These are phyloP conservation scores for Primulina eburnea DNA, from an alignment of 257 asterid genomes.

Conservation along the genomic window DNA sequence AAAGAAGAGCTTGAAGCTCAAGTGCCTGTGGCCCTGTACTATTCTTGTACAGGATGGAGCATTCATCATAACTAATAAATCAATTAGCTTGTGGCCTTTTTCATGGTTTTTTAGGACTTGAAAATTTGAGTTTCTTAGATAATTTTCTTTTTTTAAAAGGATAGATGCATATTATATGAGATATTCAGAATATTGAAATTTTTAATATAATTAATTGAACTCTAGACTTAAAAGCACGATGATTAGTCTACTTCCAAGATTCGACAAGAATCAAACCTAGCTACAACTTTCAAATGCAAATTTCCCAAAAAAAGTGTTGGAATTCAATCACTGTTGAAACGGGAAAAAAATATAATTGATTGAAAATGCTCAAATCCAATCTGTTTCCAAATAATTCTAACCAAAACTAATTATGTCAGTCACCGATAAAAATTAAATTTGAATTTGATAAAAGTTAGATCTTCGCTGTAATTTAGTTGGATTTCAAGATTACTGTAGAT, in stretches of 20 bases:
- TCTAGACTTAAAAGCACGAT: no score
- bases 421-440: background rate
- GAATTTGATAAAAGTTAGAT: no score
- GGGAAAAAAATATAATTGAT: no score
- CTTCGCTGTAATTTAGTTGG: no score
- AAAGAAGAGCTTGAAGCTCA: slow-evolving; percentile 2
- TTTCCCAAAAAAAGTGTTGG: background rate
- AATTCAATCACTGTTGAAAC: background rate
- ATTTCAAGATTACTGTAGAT: no score
- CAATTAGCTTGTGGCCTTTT: background rate
- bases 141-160: no score
- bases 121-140: no score
- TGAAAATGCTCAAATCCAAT: background rate
- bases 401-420: background rate
- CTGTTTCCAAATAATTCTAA: background rate
- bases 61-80: no score
- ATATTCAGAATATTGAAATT: no score
- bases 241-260: background rate
- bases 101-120: background rate
- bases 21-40: background rate
- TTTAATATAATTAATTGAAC: no score
- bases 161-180: no score
- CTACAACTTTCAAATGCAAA: background rate
- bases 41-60: background rate
- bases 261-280: background rate